Percentiles rank a stretch among this genome's conserved stretches.
Conservation (phyloP, 2,329 filamentous ascomycete genomes). For the Cordyceps pruinosa region DNA sequence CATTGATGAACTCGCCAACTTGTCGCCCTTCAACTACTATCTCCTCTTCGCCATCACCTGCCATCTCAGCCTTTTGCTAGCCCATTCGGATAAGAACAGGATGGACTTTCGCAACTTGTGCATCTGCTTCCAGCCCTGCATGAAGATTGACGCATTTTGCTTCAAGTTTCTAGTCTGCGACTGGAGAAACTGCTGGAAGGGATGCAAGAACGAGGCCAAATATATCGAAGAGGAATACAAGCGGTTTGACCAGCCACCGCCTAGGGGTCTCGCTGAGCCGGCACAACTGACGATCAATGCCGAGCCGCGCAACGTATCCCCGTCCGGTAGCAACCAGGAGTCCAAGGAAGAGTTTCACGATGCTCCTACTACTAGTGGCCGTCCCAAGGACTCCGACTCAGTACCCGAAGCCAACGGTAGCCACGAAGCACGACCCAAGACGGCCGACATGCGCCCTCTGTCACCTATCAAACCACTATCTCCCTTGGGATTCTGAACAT, state of each 20-base stretch:
- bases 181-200: constrained; percentile 96
- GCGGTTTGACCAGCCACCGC: constrained; percentile 51
- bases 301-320: background rate
- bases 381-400: constrained; percentile 37
- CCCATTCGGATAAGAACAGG: constrained; percentile 92
- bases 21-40: constrained; percentile 97
- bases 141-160: constrained; percentile 91
- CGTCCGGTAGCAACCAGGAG: constrained; percentile 55
- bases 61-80: constrained; percentile 84
- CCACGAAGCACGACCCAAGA: constrained; percentile 27
- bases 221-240: constrained; percentile 65
- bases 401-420: constrained; percentile 41
- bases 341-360: constrained; percentile 1
- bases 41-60: constrained; percentile 95
- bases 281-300: constrained; percentile 17
- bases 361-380: constrained; percentile 28
- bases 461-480: constrained; percentile 55
- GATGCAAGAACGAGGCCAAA: constrained; percentile 82
- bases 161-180: constrained; percentile 94
- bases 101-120: constrained; percentile 96
- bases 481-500: constrained; percentile 42
- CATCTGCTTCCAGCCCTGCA: constrained; percentile 94
- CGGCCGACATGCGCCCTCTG: constrained; percentile 40
- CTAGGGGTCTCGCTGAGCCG: constrained; percentile 38
- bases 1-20: constrained; percentile 82